phyloP scores from a whole-genome alignment of 345 rosid species.

The Raphanus sativus region DNA sequence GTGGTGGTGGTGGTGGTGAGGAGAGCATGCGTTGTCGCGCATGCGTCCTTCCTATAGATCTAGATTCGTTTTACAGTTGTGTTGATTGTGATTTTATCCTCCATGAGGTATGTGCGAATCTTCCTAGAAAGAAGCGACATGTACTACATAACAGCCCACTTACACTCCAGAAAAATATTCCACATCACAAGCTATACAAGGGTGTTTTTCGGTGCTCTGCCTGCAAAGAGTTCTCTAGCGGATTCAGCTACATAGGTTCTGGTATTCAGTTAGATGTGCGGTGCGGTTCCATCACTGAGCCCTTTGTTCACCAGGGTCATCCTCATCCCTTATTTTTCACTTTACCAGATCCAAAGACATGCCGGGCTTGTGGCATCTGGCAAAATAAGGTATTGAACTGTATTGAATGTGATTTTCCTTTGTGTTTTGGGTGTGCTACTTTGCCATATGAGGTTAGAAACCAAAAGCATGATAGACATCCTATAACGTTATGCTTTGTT shows the following conservation, averaged over 20 bases:
- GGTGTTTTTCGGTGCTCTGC: not conserved
- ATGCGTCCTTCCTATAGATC: not conserved
- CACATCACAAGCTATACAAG: not conserved
- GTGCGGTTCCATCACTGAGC: not conserved
- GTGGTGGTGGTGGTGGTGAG: not conserved
- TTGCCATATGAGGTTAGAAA: not conserved
- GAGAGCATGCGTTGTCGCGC: not conserved
- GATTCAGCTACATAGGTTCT: not conserved
- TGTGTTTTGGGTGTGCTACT: not conserved
- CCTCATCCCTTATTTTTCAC: not conserved
- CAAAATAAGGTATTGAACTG: not conserved
- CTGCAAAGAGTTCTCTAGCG: not conserved
- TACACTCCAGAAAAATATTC: not conserved
- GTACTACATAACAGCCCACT: not conserved
- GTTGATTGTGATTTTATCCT: not conserved
- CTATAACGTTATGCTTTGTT: not conserved
- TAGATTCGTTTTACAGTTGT: not conserved
- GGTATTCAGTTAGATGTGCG: not conserved
- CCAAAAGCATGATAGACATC: not conserved
- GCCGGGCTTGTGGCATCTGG: not conserved
- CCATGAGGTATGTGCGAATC: not conserved
- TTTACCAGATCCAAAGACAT: not conserved
- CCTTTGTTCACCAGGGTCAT: not conserved
- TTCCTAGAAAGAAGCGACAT: not conserved
- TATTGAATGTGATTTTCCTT: not conserved